Percentiles rank a stretch among this genome's conserved stretches.
These are phyloP conservation scores for Byssochlamys sp. DNA, from an alignment of 2,329 filamentous ascomycete genomes.

Conservation along the genomic window DNA sequence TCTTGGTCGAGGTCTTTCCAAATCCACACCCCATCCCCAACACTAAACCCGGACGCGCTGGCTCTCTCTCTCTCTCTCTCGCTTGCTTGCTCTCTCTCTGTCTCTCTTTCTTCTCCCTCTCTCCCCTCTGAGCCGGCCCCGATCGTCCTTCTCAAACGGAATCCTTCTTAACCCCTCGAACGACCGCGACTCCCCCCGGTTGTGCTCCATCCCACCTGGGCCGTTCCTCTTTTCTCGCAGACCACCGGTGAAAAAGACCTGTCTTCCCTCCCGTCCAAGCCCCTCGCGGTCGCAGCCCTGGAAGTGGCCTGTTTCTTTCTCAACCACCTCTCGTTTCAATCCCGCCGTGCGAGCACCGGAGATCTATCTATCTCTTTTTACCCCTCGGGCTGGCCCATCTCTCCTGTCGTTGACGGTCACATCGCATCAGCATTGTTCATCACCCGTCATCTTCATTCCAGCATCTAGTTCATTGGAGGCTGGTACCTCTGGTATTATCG, in stretches of 20 bases:
- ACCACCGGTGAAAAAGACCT: not conserved
- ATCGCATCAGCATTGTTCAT: not conserved
- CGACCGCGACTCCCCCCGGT: not conserved
- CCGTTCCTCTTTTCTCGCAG: not conserved
- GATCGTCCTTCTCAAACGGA: not conserved
- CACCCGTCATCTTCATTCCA: constrained; percentile 2
- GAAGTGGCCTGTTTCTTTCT: constrained; percentile 1
- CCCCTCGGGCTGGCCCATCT: constrained; percentile 26
- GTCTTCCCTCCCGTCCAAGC: not conserved
- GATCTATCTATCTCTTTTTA: constrained; percentile 1
- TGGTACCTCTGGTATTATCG: constrained; percentile 22
- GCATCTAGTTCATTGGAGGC: constrained; percentile 21
- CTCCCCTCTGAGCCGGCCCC: not conserved
- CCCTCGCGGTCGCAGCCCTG: not conserved
- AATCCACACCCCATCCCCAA: not conserved
- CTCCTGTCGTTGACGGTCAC: constrained; percentile 10
- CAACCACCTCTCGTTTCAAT: constrained; percentile 6
- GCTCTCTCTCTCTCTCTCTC: not conserved
- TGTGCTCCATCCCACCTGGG: not conserved
- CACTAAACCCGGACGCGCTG: not conserved
- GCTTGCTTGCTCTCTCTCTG: not conserved
- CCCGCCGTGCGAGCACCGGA: constrained; percentile 25
- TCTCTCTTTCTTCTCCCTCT: too few relatives aligned
- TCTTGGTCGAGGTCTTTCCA: not conserved
- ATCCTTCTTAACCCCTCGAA: constrained; percentile 1